Evolutionary conservation across 2,329 filamentous ascomycete genomes (phyloP), one percentile per base, ranked within the genome.

Genomic region (Trichoderma hamatum): DNA sequence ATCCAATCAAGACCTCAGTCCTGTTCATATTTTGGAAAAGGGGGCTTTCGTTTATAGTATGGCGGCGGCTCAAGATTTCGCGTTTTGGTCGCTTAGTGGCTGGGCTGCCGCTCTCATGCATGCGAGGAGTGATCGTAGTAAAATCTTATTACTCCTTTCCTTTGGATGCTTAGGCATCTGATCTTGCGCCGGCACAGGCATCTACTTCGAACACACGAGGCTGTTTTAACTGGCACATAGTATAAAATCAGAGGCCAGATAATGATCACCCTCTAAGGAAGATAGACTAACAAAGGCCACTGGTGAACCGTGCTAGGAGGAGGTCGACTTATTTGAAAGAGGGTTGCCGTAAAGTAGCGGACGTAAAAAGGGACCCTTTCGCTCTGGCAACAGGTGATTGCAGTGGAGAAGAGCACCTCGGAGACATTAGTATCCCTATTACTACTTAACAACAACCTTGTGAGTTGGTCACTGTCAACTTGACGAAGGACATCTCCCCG

Each of bases 251-350:
- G 21, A 58, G 28, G 36, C 43, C 36, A 34, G 28, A 66, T 66
- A 52, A 52, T 24, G 28, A 36, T 3, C 36, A n/a, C 36, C 46
- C 6, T 58, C 24, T 21, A 58, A 39, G 26, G 34, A 46, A 46
- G n/a, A 26, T 49, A 14, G 16, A 0, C 36, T 66, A 36, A 26
- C n/a, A n/a, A 7, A 34, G 63, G 52, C 63, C 9, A n/a, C 19
- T 49, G 49, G 52, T 21, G 63, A 66, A 58, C 52, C 63, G 63
- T 66, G 63, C 63, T 58, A 26, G n/a, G n/a, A 26, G 26, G 6
- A 64, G 30, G 26, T 66, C 51, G 52, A 36, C 26, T 43, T 46
- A 56, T 43, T 43, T 34, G 19, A 30, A 16, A 1, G n/a, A 34
- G 4, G 51, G 34, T 10, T 34, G 51, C 49, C 10, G 49, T 39